These are phyloP conservation scores for Neonectria punicea DNA, from an alignment of 2,329 filamentous ascomycete species.

Conservation along the genomic window DNA sequence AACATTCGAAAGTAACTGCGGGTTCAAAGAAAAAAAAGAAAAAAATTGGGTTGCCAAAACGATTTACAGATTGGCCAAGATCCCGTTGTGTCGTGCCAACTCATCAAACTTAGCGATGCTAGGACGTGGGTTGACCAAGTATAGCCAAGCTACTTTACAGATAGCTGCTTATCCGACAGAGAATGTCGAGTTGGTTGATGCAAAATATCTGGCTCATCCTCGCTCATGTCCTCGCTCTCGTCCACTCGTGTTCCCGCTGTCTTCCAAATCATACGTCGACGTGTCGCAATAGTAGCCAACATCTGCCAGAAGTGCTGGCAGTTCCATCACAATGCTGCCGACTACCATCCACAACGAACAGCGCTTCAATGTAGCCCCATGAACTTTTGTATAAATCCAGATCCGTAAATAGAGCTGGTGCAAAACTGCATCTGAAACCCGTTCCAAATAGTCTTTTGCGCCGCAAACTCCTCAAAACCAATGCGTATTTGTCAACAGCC, in stretches of 20 bases:
- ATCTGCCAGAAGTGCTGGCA: neutral
- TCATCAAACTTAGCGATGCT: neutral
- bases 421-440: constrained; percentile 17
- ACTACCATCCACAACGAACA: neutral
- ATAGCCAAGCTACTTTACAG: neutral
- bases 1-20: neutral
- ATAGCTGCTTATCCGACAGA: neutral
- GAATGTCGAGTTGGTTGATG: neutral
- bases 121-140: neutral
- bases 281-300: neutral
- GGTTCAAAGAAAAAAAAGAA: neutral
- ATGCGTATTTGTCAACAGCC: constrained; percentile 11
- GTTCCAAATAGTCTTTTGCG: constrained; percentile 19
- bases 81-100: neutral
- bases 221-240: neutral
- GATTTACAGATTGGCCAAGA: neutral
- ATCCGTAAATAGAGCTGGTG: neutral
- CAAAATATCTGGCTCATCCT: neutral
- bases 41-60: too few relatives aligned
- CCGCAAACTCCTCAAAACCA: constrained; percentile 36
- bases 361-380: neutral
- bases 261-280: neutral
- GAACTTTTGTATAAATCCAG: neutral
- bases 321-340: neutral
- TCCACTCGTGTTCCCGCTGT: neutral